Base-by-base conservation (phyloP, 2,329 filamentous ascomycete species). In the Pyrenochaeta sp. region DNA sequence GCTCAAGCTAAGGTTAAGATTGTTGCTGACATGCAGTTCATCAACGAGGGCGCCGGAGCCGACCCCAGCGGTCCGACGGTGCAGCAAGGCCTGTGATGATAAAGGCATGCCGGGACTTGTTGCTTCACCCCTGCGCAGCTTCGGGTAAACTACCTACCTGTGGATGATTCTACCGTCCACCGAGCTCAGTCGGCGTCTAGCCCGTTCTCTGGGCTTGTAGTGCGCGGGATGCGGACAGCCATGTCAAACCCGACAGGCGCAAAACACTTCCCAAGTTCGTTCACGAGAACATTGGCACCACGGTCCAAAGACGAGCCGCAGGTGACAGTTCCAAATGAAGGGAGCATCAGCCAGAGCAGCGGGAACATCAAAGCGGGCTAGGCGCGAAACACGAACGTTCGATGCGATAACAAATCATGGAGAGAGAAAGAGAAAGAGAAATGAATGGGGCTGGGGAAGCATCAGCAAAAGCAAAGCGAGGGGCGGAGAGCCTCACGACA, bases 331-430 rank as follows among this genome's bases (percentile, higher is more conserved):
- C 13, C 34, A 36, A 45, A 45, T 34, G n/a, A 45, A 39, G 13
- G 32, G 30, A 52, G 22, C 10, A 49, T 50, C 54, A 49, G 44
- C 54, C 24, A 48, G 22, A 36, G n/a, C 40, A 15, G 39, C 19
- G 32, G 27, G 6, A 25, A 12, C 7, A 36, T 10, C 8, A 37
- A 12, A 9, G n/a, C 7, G 25, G 25, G 10, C n/a, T 28, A 12
- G 25, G 5, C n/a, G 47, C 34, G 37, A 42, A 28, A 7, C 24
- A 27, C 22, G 25, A 44, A 34, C 5, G n/a, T 22, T 12, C 25
- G 39, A 27, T 27, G 22, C 37, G 39, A 19, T 19, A 39, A 8
- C 8, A 42, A 19, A 19, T 19, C 19, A 34, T 22, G 4, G 8
- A 10, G 2, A 22, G 19, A 30, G 48, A 43, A 25, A 15, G 27